A percentile compares a stretch with the other conserved stretches of the same genome.
phyloP scores from a whole-genome alignment of 2,329 filamentous ascomycete genomes.

The Madurella mycetomatis region DNA sequence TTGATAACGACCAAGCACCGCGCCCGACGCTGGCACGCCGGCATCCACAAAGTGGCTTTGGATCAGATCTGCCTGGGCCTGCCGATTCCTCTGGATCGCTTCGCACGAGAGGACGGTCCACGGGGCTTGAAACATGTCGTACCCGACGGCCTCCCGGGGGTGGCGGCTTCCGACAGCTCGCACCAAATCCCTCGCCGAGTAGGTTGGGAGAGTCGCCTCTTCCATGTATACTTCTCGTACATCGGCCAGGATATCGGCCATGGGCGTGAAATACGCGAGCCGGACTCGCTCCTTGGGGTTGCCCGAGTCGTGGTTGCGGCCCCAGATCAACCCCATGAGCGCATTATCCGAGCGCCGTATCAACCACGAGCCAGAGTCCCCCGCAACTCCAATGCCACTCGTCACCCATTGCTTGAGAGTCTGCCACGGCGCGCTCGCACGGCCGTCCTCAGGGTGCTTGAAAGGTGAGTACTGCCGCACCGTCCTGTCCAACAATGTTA shows the following conservation, averaged over 20 bases:
- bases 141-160: neutral
- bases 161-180: neutral
- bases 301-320: constrained; percentile 16
- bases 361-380: constrained; percentile 23
- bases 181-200: constrained; percentile 2
- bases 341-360: constrained; percentile 18
- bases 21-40: neutral
- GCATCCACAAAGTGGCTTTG: neutral
- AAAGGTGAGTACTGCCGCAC: constrained; percentile 13
- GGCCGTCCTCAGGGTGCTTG: neutral
- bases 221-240: constrained; percentile 5
- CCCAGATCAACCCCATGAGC: constrained; percentile 19
- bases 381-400: constrained; percentile 17
- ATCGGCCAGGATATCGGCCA: constrained; percentile 20
- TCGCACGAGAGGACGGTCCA: constrained; percentile 1
- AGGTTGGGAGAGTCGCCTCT: constrained; percentile 7
- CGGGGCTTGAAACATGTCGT: constrained; percentile 10
- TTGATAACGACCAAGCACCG: neutral
- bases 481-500: neutral
- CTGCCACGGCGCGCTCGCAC: constrained; percentile 3
- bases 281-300: constrained; percentile 9
- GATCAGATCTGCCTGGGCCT: neutral
- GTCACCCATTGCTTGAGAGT: constrained; percentile 13
- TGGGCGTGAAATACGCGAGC: constrained; percentile 19
- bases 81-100: constrained; percentile 1